Evolutionary conservation across 2,329 filamentous ascomycete species (phyloP), one percentile per base, ranked within the genome.

Genomic region (Nigrospora osmanthi): DNA sequence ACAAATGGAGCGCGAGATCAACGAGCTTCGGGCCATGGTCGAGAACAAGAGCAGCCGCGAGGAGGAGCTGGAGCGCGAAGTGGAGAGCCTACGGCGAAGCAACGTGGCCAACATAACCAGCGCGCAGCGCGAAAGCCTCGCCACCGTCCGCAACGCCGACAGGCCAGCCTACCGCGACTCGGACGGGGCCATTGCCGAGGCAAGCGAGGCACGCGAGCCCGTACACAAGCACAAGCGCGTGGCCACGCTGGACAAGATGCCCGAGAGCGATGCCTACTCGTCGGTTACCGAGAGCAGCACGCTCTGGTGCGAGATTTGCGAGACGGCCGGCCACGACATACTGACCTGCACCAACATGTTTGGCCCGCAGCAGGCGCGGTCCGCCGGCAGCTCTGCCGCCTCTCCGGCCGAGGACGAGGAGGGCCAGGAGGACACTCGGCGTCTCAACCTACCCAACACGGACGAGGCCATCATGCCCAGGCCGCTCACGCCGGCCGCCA

Each of bases 251-350:
- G 81, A 84, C 47, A 80, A 81, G 6, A 86, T 85, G 81, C 75
- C 73, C 36, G 84, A 86, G 63, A 86, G 78, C 57, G 84, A 86
- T 54, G 72, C 75, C 13, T 76, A 84, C 63, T 87, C 85, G 34
- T 80, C 78, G 28, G 76, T 80, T 17, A 87, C 85, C 35, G 87
- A 89, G 60, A 82, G 75, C 55, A 86, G 81, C 61, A 79, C 75
- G 14, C 75, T 90, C 50, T 95, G 87, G 86, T 97, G 91, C 66
- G 93, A 97, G 67, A 93, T 97, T 50, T 97, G 91, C 68, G 90
- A 96, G 69, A 87, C 87, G 32, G 77, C 80, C 39, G 90, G 91
- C 14, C 91, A 97, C 60, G 91, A 97, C 57, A 95, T 97, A 49
- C 72, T 97, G 46, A 94, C 87, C 17, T 97, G 91, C 73, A 89